Evolutionary conservation across 2,329 filamentous ascomycete genomes (phyloP), one percentile per base, ranked within the genome.

Genomic region (Daldinia sp.): DNA sequence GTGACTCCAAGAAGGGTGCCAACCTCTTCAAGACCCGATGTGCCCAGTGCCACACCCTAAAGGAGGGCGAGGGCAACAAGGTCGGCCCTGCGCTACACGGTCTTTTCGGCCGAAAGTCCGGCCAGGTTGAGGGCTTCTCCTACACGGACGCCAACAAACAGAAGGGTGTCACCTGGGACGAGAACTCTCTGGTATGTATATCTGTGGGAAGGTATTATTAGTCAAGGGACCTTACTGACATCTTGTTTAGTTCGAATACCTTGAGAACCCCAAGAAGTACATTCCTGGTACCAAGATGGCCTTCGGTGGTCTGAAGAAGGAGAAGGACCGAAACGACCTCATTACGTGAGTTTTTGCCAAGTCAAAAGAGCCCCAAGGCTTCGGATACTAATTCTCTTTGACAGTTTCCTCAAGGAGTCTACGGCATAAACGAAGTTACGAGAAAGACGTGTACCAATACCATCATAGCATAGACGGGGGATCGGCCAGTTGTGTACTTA

Each of bases 261-360:
- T 99, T 80, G 96, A 99, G 90, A 98, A 98, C 92, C 96, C 96
- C 86, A 99, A 99, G 92, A 98, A 98, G 90, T 99, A 94, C 90
- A 98, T 99, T 75, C 96, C 96, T 77, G 96, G 96, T 78, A 99
- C 96, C 87, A 99, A 98, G 93, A 99, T 99, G 96, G 96, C 96
- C 79, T 99, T 98, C 82, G 96, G 96, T 86, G 96, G 96, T 84
- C 90, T 99, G 81, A 99, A 99, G 94, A 99, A 99, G 93, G 89
- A 90, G 81, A 98, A 98, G 93, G 96, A 98, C 88, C 90, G 96
- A 83, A 97, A 98, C 84, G 95, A 99, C 85, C 88, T 99, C 79
- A 97, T 99, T 90, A 94, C 93, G 92, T 95, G 92, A 79, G 92
- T 89, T 71, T 30, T 15, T 39, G 13, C 18, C 3, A 39, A 39